Evolutionary conservation across 345 rosid genomes (phyloP), one percentile per base, ranked within the genome.

Genomic region (Rhizophora apiculata): DNA sequence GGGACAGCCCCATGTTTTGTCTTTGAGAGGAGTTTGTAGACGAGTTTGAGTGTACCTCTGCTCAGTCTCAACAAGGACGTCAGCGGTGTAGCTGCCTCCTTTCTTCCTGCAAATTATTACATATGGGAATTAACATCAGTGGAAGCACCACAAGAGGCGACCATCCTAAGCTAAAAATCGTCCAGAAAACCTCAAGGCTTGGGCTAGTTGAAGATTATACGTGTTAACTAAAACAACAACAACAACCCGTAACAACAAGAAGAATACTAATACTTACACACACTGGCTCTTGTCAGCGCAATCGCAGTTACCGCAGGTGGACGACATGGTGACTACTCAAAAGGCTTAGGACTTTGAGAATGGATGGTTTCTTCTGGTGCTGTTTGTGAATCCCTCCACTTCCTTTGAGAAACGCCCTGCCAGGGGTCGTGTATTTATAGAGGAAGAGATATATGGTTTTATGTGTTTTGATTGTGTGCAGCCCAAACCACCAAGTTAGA

Each of bases 241-340:
- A 26, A 4, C 26, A 60, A 32, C n/a, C 9, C 19, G 32, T 2
- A 8, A 51, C 24, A 19, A 46, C 10, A 29, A 48, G 16, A 20
- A 8, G 21, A 24, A 46, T 6, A n/a, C 9, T 0, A 31, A 26
- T 0, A 84, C 91, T 84, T 80, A 87, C 95, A 52, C 82, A 68
- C 96, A 93, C 86, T 87, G 83, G 88, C 78, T 83, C 80, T 74
- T 79, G 96, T 90, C 93, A 70, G 86, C 34, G 80, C 98, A 93
- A 88, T 83, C 85, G 61, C 98, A 93, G 90, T 61, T 83, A 53
- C 83, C 92, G 67, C 98, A 93, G 68, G 26, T 75, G 49, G 49
- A 43, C 27, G 96, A 88, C 98, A 93, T 93, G 82, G 74, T 85
- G 81, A 26, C 52, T 27, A 51, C 56, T 21, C 29, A 62, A 11